Evolutionary conservation across 768 basidiomycete species (phyloP).

Genomic region (Boletus vermiculosoides): DNA sequence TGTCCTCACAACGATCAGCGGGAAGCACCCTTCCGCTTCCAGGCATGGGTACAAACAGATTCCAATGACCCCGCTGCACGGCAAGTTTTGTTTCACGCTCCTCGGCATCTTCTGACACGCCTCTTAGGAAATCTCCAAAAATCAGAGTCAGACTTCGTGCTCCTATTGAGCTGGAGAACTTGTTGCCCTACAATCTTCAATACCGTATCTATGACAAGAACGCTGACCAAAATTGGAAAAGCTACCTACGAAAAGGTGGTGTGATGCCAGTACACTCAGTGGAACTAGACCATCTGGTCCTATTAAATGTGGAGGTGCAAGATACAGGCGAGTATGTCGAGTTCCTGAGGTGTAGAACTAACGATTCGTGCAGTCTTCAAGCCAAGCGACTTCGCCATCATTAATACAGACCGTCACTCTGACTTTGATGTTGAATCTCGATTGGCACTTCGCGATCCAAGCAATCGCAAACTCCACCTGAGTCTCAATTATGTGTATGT

Average conservation of each 20-base stretch:
- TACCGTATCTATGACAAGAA: conserved; percentile 98
- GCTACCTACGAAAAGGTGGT: conserved; percentile 89
- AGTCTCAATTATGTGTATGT: conserved; percentile 88
- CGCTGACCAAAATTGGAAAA: conserved; percentile 90
- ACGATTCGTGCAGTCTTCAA: conserved; percentile 62
- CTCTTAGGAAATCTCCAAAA: conserved; percentile 73
- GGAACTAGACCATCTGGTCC: conserved; percentile 83
- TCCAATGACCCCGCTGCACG: conserved; percentile 49
- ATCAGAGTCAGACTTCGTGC: conserved; percentile 85
- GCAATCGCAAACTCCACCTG: conserved; percentile 74
- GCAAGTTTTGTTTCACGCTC: conserved; percentile 38
- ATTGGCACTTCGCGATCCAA: conserved; percentile 69
- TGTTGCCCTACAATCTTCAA: conserved; percentile 89
- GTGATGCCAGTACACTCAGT: conserved; percentile 96
- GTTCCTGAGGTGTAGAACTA: not conserved
- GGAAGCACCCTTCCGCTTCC: conserved; percentile 93
- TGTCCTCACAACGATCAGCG: conserved; percentile 79
- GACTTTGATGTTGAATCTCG: conserved; percentile 82
- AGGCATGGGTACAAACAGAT: conserved; percentile 85
- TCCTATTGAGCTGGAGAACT: conserved; percentile 92
- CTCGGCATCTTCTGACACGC: conserved; percentile 2
- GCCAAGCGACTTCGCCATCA: conserved; percentile 95
- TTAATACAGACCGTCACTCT: conserved; percentile 89
- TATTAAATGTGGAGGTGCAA: conserved; percentile 87
- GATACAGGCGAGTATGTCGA: conserved; percentile 66